phyloP scores from a whole-genome alignment of 257 asterid genomes.

The Solanum habrochaites region DNA sequence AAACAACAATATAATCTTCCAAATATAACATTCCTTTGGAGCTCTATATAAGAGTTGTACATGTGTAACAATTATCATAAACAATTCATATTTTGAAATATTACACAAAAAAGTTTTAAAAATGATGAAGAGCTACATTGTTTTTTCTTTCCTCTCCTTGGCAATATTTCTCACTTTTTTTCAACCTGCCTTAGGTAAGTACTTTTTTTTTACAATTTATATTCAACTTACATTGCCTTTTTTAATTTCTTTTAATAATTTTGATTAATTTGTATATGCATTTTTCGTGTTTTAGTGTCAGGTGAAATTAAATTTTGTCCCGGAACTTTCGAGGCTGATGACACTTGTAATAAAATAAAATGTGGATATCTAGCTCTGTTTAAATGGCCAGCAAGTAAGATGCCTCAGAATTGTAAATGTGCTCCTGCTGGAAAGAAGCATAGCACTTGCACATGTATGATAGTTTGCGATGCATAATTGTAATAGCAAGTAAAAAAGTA shows the following conservation, averaged over 20 bases:
- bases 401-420: conserved; percentile 1
- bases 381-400: neutral
- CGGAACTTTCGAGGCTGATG: neutral
- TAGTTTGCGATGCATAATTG: neutral
- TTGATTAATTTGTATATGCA: neutral
- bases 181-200: neutral
- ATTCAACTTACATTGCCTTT: neutral
- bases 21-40: neutral
- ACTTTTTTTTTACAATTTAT: neutral
- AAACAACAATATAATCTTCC: neutral
- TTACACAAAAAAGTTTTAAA: neutral
- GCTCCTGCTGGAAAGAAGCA: neutral
- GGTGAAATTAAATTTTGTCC: neutral
- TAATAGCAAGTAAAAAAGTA: neutral
- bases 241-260: neutral
- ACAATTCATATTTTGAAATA: neutral
- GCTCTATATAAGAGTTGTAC: neutral
- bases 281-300: neutral
- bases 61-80: neutral
- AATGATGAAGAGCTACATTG: neutral
- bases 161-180: neutral
- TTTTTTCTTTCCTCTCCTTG: neutral
- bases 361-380: neutral
- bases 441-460: neutral
- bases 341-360: neutral